Percentiles rank a stretch among this genome's conserved stretches.
Conservation (phyloP, 148 eudicot species). For the Rhododendron vialii region DNA sequence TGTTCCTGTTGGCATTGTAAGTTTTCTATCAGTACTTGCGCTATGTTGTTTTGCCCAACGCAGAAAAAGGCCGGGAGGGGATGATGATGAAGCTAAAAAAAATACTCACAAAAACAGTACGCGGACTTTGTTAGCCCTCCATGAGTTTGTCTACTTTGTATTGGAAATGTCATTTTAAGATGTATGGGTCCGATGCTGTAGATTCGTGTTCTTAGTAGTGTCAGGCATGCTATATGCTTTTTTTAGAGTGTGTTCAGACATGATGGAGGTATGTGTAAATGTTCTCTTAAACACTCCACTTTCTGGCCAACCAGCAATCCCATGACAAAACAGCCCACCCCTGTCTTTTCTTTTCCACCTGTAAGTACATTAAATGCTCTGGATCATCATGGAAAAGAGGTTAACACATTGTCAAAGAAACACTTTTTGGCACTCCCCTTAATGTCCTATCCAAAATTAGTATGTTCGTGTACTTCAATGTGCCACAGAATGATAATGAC, state of each 20-base stretch:
- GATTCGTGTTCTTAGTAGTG: background rate
- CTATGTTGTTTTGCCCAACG: constrained; percentile 34
- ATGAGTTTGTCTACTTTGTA: background rate
- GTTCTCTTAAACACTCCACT: background rate
- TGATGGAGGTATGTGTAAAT: background rate
- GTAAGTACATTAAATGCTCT: background rate
- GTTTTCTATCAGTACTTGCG: constrained; percentile 37
- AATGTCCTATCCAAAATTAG: background rate
- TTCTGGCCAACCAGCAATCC: background rate
- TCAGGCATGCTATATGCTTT: background rate
- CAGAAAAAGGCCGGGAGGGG: constrained; percentile 29
- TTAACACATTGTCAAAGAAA: background rate
- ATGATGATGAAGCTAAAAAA: constrained; percentile 59
- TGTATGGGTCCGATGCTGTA: background rate
- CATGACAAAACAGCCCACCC: background rate
- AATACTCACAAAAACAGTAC: background rate
- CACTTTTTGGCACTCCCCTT: background rate
- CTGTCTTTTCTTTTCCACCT: background rate
- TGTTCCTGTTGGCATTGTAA: constrained; percentile 39
- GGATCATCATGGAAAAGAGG: background rate
- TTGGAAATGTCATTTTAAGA: background rate
- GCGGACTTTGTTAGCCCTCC: constrained; percentile 5
- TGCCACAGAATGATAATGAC: background rate
- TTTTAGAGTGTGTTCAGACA: background rate
- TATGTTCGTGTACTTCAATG: background rate